Percentiles rank a stretch among this genome's conserved stretches.
Evolutionary conservation across 331 rosid species (phyloP).

Genomic region (Rosa hybrid): DNA sequence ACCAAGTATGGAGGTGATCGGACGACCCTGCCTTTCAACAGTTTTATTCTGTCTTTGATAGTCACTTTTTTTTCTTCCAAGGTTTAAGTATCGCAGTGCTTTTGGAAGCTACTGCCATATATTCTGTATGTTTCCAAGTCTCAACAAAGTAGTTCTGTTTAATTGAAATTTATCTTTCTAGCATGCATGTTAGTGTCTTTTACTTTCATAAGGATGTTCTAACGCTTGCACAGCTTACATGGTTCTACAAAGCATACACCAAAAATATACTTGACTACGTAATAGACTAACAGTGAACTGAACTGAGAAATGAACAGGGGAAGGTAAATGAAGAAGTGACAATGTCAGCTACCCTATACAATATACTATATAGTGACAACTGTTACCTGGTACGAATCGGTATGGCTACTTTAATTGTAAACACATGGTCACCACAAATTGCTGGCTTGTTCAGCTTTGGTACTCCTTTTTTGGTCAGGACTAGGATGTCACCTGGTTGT

Average conservation of each 20-base stretch:
- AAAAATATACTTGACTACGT: background rate
- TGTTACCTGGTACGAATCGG: constrained; percentile 93
- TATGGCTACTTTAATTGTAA: constrained; percentile 79
- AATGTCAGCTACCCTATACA: background rate
- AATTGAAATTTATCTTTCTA: background rate
- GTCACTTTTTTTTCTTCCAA: background rate
- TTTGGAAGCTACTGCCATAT: background rate
- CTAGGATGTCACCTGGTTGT: constrained; percentile 85
- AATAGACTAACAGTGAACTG: background rate
- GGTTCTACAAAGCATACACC: background rate
- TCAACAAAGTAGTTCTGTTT: background rate
- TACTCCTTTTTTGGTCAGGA: constrained; percentile 83
- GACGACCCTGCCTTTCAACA: background rate
- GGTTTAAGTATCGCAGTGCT: background rate
- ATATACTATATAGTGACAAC: no score
- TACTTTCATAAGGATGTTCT: background rate
- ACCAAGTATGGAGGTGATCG: background rate
- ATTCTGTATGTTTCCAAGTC: background rate
- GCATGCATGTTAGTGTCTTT: background rate
- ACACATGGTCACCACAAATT: constrained; percentile 91
- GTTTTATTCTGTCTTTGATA: background rate
- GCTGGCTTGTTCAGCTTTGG: constrained; percentile 89
- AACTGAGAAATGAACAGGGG: background rate
- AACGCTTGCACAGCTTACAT: background rate
- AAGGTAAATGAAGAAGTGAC: background rate